Percentiles rank a stretch among this genome's conserved stretches.
Conservation (phyloP, 495 filamentous ascomycete species). For the Thermothielavioides terrestris region DNA sequence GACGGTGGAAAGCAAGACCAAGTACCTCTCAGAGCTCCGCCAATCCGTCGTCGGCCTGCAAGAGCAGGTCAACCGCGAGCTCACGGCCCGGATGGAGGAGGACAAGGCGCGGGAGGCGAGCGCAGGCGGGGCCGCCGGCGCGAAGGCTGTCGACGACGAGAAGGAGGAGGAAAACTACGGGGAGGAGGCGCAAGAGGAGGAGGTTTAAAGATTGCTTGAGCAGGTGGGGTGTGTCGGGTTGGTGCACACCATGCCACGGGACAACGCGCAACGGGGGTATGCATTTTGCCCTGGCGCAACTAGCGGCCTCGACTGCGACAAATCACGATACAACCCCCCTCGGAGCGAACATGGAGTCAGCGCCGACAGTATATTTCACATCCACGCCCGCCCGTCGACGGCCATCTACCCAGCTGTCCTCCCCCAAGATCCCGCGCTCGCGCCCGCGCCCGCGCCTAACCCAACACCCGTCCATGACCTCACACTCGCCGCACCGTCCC, state of each 20-base stretch:
- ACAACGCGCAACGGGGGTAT: too few species aligned
- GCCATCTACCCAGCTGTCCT: too few species aligned
- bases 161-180: slow-evolving; percentile 83
- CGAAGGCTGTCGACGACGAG: slow-evolving; percentile 69
- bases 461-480: not conserved
- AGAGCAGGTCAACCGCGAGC: slow-evolving; percentile 65
- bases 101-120: slow-evolving; percentile 51
- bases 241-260: not conserved
- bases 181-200: slow-evolving; percentile 59
- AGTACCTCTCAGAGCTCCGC: slow-evolving; percentile 62
- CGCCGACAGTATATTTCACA: too few species aligned
- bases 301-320: too few species aligned
- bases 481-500: slow-evolving; percentile 2
- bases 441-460: slow-evolving; percentile 15
- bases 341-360: too few species aligned
- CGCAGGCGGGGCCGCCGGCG: slow-evolving; percentile 15
- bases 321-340: too few species aligned
- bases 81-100: slow-evolving; percentile 83
- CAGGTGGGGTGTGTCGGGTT: too few species aligned
- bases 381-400: too few species aligned
- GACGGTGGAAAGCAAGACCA: slow-evolving; percentile 45
- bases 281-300: too few species aligned
- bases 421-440: not conserved
- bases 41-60: slow-evolving; percentile 53
- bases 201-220: slow-evolving; percentile 12